Conservation (phyloP, 2,329 filamentous ascomycete genomes). For the Apiospora kogelbergensis region DNA sequence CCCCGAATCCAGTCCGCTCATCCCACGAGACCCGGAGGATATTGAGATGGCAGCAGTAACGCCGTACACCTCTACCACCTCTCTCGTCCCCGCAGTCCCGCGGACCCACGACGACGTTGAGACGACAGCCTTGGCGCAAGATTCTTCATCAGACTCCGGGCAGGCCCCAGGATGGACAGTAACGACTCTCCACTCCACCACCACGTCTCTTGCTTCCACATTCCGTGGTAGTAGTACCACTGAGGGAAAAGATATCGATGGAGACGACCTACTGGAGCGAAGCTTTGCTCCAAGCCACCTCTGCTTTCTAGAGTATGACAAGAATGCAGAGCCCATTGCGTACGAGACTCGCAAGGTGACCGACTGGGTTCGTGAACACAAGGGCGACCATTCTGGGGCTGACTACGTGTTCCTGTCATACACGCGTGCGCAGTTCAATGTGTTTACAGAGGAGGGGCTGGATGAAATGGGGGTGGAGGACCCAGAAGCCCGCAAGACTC, state of each 20-base stretch:
- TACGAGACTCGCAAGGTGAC: conserved; percentile 25
- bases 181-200: no score
- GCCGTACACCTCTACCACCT: not conserved
- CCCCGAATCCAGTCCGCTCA: not conserved
- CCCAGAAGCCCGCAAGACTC: conserved; percentile 18
- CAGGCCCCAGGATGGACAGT: no score
- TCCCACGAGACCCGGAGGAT: not conserved
- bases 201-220: not conserved
- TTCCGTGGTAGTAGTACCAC: not conserved
- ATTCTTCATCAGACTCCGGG: not conserved
- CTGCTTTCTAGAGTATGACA: conserved; percentile 23
- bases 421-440: conserved; percentile 38
- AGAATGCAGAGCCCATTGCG: not conserved
- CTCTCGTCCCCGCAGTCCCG: not conserved
- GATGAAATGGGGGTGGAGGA: conserved; percentile 15
- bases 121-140: no score
- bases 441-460: conserved; percentile 21
- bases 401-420: conserved; percentile 42
- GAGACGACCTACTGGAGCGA: conserved; percentile 14
- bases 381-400: conserved; percentile 23
- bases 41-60: conserved; percentile 9
- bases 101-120: no score
- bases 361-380: conserved; percentile 21
- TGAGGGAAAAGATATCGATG: conserved; percentile 3
- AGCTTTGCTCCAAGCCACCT: conserved; percentile 22